Conservation (phyloP, 1,284 basidiomycete genomes). For the Tilletia caries region DNA sequence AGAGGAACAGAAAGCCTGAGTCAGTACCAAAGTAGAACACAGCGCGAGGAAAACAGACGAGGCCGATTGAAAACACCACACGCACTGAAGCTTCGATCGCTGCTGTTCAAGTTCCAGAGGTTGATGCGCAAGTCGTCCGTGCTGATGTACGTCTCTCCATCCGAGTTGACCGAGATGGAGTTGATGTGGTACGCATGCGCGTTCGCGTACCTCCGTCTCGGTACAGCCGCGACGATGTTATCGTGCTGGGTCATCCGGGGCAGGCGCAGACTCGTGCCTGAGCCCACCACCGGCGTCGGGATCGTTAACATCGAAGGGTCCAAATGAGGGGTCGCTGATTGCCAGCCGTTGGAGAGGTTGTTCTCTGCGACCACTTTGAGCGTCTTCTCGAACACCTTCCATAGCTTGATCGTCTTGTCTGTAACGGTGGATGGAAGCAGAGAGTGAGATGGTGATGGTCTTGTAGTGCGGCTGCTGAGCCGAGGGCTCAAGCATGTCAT, state of each 20-base stretch:
- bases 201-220: constrained; percentile 97
- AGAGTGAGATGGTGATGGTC: background rate
- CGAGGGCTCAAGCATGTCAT: too few relatives aligned
- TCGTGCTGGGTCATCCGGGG: constrained; percentile 79
- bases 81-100: constrained; percentile 98
- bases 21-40: constrained; percentile 15
- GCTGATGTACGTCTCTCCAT: constrained; percentile 98
- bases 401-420: constrained; percentile 99
- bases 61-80: constrained; percentile 44
- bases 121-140: constrained; percentile 96
- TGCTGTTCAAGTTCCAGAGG: constrained; percentile 97
- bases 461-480: background rate
- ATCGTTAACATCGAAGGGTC: constrained; percentile 26
- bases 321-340: constrained; percentile 24
- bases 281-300: constrained; percentile 31
- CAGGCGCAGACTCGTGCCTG: constrained; percentile 42
- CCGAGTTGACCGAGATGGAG: constrained; percentile 97
- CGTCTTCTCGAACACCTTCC: constrained; percentile 99
- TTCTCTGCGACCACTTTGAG: constrained; percentile 94
- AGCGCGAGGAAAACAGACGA: background rate
- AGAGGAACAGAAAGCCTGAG: background rate
- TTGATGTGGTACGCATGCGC: constrained; percentile 99
- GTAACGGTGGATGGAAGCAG: background rate
- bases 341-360: constrained; percentile 66
- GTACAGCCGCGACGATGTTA: constrained; percentile 96